A percentile compares a stretch with the other conserved stretches of the same genome.
These are phyloP conservation scores for Triticum urartu DNA, from an alignment of 176 grass and related monocot genomes.

Conservation along the genomic window DNA sequence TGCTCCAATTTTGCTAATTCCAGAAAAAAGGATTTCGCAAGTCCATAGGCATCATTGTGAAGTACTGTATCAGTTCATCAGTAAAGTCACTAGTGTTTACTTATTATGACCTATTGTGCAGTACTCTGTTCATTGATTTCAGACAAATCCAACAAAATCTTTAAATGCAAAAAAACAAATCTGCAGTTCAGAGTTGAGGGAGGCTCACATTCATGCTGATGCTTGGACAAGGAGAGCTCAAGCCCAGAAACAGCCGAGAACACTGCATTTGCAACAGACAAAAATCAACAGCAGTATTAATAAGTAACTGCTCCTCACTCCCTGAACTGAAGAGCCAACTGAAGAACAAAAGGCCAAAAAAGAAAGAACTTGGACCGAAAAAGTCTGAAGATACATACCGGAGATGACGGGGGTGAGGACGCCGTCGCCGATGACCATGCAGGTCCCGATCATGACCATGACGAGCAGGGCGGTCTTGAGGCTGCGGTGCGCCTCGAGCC, in stretches of 20 bases:
- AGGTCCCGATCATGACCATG: conserved; percentile 94
- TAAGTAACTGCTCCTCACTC: neutral
- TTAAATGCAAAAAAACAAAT: neutral
- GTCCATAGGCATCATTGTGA: neutral
- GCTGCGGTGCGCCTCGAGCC: conserved; percentile 66
- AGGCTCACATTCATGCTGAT: conserved; percentile 88
- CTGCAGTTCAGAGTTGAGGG: neutral
- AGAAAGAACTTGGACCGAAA: neutral
- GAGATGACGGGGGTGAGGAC: conserved; percentile 91
- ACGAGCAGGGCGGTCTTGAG: conserved; percentile 79
- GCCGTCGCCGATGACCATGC: conserved; percentile 97
- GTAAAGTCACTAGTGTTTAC: neutral
- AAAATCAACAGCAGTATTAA: neutral
- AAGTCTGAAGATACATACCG: conserved; percentile 26
- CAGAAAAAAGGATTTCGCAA: neutral
- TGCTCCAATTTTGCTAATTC: neutral
- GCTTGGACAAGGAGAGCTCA: conserved; percentile 82
- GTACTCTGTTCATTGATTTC: neutral
- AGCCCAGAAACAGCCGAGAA: conserved; percentile 98
- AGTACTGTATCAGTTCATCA: neutral
- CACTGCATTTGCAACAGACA: conserved; percentile 58
- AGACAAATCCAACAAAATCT: neutral
- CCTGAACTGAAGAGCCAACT: neutral
- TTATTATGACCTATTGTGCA: neutral
- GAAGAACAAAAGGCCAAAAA: neutral